Conservation (phyloP, 164 flowering plant genomes). For the Liquidambar formosana region DNA sequence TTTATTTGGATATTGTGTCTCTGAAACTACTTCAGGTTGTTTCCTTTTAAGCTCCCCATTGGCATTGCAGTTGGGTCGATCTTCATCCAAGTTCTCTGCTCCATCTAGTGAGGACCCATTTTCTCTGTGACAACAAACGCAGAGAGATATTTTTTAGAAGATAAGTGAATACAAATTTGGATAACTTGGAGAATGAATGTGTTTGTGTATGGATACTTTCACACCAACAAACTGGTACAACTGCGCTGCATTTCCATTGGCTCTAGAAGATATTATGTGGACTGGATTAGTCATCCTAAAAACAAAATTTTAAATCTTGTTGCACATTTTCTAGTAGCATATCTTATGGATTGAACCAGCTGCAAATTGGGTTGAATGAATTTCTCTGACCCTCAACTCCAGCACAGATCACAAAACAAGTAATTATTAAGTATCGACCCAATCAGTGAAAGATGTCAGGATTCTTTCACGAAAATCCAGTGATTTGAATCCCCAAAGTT, state of each 20-base stretch:
- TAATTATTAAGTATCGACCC: neutral
- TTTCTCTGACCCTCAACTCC: neutral
- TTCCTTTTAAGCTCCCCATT: conserved; percentile 64
- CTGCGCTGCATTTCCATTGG: too few relatives aligned
- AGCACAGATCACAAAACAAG: neutral
- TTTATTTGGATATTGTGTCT: conserved; percentile 40
- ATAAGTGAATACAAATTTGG: neutral
- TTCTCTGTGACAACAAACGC: conserved; percentile 33
- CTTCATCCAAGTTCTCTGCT: conserved; percentile 24
- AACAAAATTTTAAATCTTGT: too few relatives aligned
- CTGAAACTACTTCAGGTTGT: conserved; percentile 36
- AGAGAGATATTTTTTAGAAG: neutral
- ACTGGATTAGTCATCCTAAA: neutral
- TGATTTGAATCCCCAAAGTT: neutral
- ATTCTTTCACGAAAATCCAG: too few relatives aligned
- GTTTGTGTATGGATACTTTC: too few relatives aligned
- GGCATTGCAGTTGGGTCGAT: conserved; percentile 19
- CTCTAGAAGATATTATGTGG: neutral
- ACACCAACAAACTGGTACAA: too few relatives aligned
- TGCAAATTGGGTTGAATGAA: neutral
- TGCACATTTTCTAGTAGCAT: too few relatives aligned
- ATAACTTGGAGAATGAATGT: too few relatives aligned
- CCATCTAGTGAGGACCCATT: conserved; percentile 31
- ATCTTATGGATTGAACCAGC: neutral
- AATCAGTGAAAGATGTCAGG: neutral